phyloP scores from a whole-genome alignment of 306 rosid genomes.

The Delonix regia region DNA sequence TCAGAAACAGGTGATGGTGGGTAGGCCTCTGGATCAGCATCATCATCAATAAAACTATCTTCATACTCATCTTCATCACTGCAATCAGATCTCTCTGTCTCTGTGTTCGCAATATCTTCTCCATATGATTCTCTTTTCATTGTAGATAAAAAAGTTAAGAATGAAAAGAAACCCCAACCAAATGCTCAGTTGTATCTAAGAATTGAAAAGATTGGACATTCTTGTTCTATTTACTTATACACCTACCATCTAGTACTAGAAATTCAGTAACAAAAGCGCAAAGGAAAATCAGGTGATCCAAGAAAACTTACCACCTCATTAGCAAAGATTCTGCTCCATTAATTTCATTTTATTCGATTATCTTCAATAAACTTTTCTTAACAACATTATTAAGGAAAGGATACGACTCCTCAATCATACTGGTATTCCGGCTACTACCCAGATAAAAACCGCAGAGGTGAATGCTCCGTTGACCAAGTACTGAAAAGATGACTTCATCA shows the following conservation, averaged over 20 bases:
- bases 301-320: not conserved
- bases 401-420: constrained; percentile 61
- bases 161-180: constrained; percentile 3
- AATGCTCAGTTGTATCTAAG: not conserved
- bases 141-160: constrained; percentile 46
- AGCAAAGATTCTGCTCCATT: not conserved
- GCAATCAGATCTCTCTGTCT: constrained; percentile 60
- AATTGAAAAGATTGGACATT: not conserved
- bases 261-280: not conserved
- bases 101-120: constrained; percentile 83
- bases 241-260: not conserved
- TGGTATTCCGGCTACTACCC: constrained; percentile 24
- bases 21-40: constrained; percentile 47
- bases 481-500: constrained; percentile 78
- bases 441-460: constrained; percentile 81
- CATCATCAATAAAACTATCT: constrained; percentile 82
- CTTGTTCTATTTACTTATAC: not conserved
- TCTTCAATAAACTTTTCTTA: not conserved
- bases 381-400: constrained; percentile 40
- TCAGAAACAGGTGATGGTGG: constrained; percentile 52
- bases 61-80: constrained; percentile 74
- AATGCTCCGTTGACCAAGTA: constrained; percentile 84
- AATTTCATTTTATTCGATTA: not conserved
- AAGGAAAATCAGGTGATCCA: not conserved
- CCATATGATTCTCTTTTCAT: constrained; percentile 79